Evolutionary conservation across 139 green algal species (phyloP), one percentile per base, ranked within the genome.

Genomic region (Zygnema circumcarinatum): DNA sequence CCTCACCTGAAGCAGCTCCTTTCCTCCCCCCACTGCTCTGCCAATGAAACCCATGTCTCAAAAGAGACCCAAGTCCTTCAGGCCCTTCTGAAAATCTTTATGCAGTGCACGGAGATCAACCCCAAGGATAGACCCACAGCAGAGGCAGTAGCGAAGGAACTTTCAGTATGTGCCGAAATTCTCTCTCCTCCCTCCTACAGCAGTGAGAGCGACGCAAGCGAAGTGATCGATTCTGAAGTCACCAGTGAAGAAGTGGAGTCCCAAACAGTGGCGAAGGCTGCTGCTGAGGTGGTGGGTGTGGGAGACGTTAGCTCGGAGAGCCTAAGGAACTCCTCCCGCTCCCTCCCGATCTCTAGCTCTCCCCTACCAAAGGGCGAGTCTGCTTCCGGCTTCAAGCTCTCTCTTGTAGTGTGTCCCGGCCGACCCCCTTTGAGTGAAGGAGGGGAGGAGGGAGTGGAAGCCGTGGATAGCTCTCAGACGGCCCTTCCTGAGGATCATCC

Each of bases 121-220:
- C 69, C 69, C 11, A 78, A 41, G 69, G 69, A 78, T 16, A 39
- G 69, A 41, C 69, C 69, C 35, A 78, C 69, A 20, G 69, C 69
- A 7, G 69, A 78, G 7, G 16, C 11, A 22, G 3, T 78, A 39
- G 36, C 16, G 7, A 3, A 39, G 16, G 7, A 41, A 41, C 69
- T 78, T 11, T 78, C 69, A 25, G 7, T 16, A 7, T 78, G 69
- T 41, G 7, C 16, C 11, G 69, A 78, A 3, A 22, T 20, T 41
- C 16, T 78, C 7, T 41, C 69, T 78, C 35, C 69, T 78, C 69
- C 7, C 7, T 25, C 47, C 47, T 62, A 62, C 16, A 62, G 47
- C 16, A 16, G 47, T 62, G 47, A 7, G 47, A 62, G 16, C 16
- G 16, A 25, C 47, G 47, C 47, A 62, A 62, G 47, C 16, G 47